Base-by-base conservation (phyloP, 257 asterid genomes). In the Lavandula angustifolia region DNA sequence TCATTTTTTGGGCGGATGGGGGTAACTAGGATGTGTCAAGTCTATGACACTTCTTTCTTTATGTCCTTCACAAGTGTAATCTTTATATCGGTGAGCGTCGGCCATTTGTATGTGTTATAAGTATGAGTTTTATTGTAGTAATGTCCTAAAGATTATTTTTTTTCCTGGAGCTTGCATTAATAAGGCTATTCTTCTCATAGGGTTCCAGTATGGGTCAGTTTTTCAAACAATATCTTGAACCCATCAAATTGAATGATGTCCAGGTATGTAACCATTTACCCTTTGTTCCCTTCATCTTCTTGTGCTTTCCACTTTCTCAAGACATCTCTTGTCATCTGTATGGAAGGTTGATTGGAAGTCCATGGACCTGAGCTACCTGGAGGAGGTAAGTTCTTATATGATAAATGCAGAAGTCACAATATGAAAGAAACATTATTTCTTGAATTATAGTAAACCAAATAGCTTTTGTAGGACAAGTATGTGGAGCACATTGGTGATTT, bases 151-250 rank as follows among this genome's bases (percentile, higher is more conserved):
- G 31, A 52, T 43, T 43, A 16, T 48, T 64, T 77, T n/a, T 54
- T 44, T 27, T 49, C 54, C 11, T n/a, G 22, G 58, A 47, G 40
- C 74, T 60, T 71, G 58, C 29, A 67, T 64, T 51, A 35, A 70
- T 37, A 69, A 51, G 69, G 55, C 17, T 66, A 38, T 31, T 48
- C 72, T 73, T 41, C 63, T 55, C 37, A 48, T 74, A 94, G 95
- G 99, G 97, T 76, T 94, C 97, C 61, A 90, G 99, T 72, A 68
- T 94, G 95, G 97, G 99, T 73, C 99, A 90, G 79, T 94, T 90
- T 75, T 94, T 87, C 81, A 77, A 76, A 69, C 92, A 87, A 51
- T 94, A 90, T 86, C 99, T 94, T 18, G 91, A 88, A 78, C 96
- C 97, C 67, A 94, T 94, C 76, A 94, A 84, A 69, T 89, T 90